These are phyloP conservation scores for Cladophialophora chaetospira DNA, from an alignment of 2,329 filamentous ascomycete genomes.

Conservation along the genomic window DNA sequence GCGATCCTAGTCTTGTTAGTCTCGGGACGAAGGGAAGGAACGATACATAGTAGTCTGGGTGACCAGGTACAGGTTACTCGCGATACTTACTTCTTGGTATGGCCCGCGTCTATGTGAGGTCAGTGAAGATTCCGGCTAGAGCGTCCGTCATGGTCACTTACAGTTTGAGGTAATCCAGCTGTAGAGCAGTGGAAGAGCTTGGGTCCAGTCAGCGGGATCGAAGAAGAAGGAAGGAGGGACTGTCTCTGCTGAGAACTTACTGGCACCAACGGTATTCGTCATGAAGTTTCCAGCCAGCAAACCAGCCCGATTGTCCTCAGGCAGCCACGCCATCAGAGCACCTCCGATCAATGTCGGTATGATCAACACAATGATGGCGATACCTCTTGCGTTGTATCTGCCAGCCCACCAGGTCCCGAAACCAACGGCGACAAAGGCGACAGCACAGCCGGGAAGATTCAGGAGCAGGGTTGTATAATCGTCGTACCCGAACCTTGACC, in stretches of 20 bases:
- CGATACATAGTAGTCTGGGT: too few species aligned
- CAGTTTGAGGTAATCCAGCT: slow-evolving; percentile 51
- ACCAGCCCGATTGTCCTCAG: slow-evolving; percentile 43
- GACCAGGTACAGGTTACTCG: too few species aligned
- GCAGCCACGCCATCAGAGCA: slow-evolving; percentile 40
- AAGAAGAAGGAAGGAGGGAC: background rate
- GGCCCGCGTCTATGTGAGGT: slow-evolving; percentile 40
- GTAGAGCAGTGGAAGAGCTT: slow-evolving; percentile 45
- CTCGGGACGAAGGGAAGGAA: too few species aligned
- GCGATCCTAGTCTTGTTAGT: too few species aligned
- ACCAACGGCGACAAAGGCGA: slow-evolving; percentile 47
- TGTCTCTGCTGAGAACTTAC: background rate
- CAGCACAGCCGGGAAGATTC: slow-evolving; percentile 47
- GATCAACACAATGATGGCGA: slow-evolving; percentile 47
- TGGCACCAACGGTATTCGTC: slow-evolving; percentile 47
- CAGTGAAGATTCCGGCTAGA: background rate
- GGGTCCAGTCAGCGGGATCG: background rate
- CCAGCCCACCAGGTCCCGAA: slow-evolving; percentile 45
- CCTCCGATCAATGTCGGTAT: slow-evolving; percentile 52
- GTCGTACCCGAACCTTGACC: slow-evolving; percentile 46
- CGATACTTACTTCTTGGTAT: slow-evolving; percentile 56
- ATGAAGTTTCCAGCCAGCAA: slow-evolving; percentile 48
- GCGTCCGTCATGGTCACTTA: background rate
- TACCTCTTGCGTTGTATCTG: slow-evolving; percentile 43
- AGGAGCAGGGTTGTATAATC: slow-evolving; percentile 48